Evolutionary conservation across 108 stramenopile species (phyloP), one percentile per base, ranked within the genome.

Genomic region (Pseudonitzschia multiseries): DNA sequence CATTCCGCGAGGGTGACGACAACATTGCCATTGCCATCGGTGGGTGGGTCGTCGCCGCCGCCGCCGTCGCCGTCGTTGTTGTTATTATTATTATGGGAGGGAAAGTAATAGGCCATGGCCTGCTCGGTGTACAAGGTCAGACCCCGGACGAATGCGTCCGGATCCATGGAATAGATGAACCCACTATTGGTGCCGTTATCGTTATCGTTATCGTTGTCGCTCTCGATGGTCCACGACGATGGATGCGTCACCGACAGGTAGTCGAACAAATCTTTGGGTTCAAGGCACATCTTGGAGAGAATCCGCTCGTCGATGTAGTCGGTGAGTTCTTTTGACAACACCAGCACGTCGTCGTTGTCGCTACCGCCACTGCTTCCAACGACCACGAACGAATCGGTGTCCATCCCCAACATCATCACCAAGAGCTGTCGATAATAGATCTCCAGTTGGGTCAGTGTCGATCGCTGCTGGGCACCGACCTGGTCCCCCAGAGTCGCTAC

Each of bases 331-430:
- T 21, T 24, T 31, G 71, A 62, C 57, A 72, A 0, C 41, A 43
- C 17, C 26, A 33, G 14, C 9, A 24, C 32, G 28, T 61, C 29
- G 59, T 14, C 29, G 59, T 57, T 27, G 26, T 10, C 20, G 0
- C 26, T 57, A 57, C 24, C 20, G 56, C 26, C 20, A 57, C 24
- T 57, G 22, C 44, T 60, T 20, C n/a, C n/a, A 8, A 70, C n/a
- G n/a, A n/a, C n/a, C n/a, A n/a, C n/a, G n/a, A 26, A 8, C 63
- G 50, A 75, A 77, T n/a, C 57, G 77, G 33, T 52, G 69, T 62
- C 83, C 81, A 57, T 81, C 80, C 83, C 83, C 81, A 17, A 15
- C 69, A 10, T 44, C n/a, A n/a, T n/a, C n/a, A n/a, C 22, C 1
- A 69, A 42, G 22, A 73, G 63, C 67, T 78, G 77, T 8, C 33